Percentiles rank a stretch among this genome's conserved stretches.
These are phyloP conservation scores for Rhizopus sp. DNA, from an alignment of 371 early-diverging fungal genomes.

Conservation along the genomic window DNA sequence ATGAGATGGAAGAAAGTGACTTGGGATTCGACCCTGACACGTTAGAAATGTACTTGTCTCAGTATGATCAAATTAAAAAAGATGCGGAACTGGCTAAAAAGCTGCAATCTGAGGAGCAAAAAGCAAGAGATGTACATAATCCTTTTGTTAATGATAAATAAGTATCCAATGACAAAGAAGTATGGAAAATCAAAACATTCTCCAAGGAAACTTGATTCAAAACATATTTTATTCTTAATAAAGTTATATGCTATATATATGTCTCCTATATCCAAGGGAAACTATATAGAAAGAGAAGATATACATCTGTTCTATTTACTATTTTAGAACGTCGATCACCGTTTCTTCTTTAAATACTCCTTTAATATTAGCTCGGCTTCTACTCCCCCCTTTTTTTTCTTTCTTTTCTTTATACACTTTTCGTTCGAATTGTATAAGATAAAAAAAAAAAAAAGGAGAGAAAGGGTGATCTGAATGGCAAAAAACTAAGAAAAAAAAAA, in stretches of 20 bases:
- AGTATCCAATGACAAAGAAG: constrained; percentile 15
- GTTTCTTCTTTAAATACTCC: too few relatives aligned
- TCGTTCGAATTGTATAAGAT: too few relatives aligned
- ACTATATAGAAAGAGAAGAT: too few relatives aligned
- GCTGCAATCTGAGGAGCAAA: constrained; percentile 23
- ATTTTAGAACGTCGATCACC: too few relatives aligned
- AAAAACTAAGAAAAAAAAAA: neutral
- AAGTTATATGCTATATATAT: neutral
- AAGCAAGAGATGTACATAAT: constrained; percentile 24
- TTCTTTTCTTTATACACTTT: too few relatives aligned
- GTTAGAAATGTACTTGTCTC: constrained; percentile 17
- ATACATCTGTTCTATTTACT: too few relatives aligned
- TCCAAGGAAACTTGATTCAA: neutral
- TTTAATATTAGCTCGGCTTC: too few relatives aligned
- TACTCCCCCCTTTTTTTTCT: too few relatives aligned
- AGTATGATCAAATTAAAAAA: constrained; percentile 27
- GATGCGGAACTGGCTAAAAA: constrained; percentile 26
- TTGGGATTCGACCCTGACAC: constrained; percentile 20
- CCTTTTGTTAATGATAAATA: constrained; percentile 21
- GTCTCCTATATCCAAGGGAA: too few relatives aligned
- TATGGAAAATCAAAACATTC: constrained; percentile 20
- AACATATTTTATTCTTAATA: too few relatives aligned
- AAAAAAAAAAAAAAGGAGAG: too few relatives aligned
- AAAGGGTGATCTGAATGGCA: neutral
- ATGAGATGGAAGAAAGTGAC: constrained; percentile 13